Evolutionary conservation across 1,139 yeast genomes (phyloP).

Genomic region (Tardiomyces blankii): DNA sequence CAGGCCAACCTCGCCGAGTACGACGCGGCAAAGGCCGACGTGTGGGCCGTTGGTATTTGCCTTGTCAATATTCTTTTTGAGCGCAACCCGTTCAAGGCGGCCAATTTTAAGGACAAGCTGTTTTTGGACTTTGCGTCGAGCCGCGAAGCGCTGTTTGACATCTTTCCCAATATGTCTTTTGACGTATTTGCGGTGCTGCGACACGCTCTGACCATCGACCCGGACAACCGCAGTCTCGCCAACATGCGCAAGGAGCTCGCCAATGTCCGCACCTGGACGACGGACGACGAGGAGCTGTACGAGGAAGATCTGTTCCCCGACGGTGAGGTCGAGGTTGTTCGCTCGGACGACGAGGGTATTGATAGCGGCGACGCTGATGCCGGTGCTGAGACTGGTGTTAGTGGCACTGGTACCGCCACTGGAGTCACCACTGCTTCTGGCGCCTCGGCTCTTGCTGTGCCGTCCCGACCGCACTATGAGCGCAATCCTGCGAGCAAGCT

Average conservation of each 20-base stretch:
- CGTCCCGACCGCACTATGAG: background rate
- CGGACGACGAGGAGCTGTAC: conserved; percentile 60
- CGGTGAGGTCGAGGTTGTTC: conserved; percentile 27
- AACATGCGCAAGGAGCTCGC: conserved; percentile 50
- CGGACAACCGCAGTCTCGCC: conserved; percentile 63
- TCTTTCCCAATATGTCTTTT: conserved; percentile 79
- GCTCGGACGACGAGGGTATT: conserved; percentile 5
- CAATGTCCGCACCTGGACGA: conserved; percentile 58
- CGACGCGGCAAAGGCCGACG: conserved; percentile 78
- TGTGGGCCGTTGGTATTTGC: conserved; percentile 90
- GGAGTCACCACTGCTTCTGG: background rate
- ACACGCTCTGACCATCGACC: conserved; percentile 73
- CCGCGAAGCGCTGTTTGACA: conserved; percentile 85
- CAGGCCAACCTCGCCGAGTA: conserved; percentile 45
- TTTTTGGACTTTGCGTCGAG: conserved; percentile 80
- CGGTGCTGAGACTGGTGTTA: background rate
- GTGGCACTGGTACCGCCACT: conserved; percentile 5
- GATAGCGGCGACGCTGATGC: background rate
- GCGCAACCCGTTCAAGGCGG: conserved; percentile 77
- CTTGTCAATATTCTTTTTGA: conserved; percentile 79
- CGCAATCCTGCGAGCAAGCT: conserved; percentile 4
- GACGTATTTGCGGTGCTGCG: conserved; percentile 80
- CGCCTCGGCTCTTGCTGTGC: conserved; percentile 1
- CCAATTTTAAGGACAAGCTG: conserved; percentile 74
- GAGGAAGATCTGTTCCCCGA: conserved; percentile 29